Conservation (phyloP, 345 rosid species). For the Rhizophora apiculata region DNA sequence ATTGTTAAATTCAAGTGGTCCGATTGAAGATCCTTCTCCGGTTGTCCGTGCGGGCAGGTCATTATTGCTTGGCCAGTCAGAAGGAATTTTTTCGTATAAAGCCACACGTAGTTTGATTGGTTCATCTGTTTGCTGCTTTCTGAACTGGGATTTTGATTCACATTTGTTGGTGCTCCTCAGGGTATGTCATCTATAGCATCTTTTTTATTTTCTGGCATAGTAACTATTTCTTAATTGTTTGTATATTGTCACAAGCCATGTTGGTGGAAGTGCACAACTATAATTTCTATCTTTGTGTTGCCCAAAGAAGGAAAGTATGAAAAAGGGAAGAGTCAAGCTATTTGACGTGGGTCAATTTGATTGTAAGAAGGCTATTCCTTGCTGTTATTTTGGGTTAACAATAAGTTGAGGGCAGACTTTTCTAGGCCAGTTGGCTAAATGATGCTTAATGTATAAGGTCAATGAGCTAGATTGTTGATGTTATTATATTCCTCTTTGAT, state of each 20-base stretch:
- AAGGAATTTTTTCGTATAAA: constrained; percentile 75
- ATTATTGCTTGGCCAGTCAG: constrained; percentile 64
- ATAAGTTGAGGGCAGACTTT: no score
- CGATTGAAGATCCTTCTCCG: constrained; percentile 88
- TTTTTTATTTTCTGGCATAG: not conserved
- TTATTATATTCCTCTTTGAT: not conserved
- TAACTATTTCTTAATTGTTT: not conserved
- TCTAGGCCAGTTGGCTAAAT: no score
- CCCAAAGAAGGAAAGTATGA: not conserved
- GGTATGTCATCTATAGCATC: constrained; percentile 37
- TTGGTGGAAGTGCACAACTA: not conserved
- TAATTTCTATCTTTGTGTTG: not conserved
- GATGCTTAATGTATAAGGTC: not conserved
- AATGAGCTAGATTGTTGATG: not conserved
- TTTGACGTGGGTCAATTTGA: not conserved
- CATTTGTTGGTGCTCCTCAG: constrained; percentile 71
- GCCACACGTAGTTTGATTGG: constrained; percentile 67
- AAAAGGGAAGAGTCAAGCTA: not conserved
- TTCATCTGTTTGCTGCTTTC: constrained; percentile 67
- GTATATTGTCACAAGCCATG: not conserved
- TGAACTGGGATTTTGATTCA: constrained; percentile 62
- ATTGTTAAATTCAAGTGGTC: constrained; percentile 62
- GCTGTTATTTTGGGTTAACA: no score
- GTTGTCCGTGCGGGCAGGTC: constrained; percentile 64
- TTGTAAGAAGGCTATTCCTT: not conserved